phyloP scores from a whole-genome alignment of 2,329 filamentous ascomycete species.

The Fusarium pseudograminearum region DNA sequence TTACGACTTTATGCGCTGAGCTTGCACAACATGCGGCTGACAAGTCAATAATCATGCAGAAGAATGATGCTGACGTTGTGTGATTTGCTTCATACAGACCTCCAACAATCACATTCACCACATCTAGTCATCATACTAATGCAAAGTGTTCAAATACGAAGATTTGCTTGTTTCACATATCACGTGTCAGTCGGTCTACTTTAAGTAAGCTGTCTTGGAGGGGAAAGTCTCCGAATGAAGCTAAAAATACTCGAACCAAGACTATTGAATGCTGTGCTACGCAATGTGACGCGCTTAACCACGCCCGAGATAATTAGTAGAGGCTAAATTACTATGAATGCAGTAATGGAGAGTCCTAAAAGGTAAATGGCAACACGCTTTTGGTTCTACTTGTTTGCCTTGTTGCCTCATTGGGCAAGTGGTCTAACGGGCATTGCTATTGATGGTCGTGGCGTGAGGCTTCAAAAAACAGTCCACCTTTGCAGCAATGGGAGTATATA shows the following conservation, averaged over 20 bases:
- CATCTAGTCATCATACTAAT: not conserved
- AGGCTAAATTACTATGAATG: not conserved
- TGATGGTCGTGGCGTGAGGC: not conserved
- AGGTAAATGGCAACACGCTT: not conserved
- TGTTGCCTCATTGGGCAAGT: not conserved
- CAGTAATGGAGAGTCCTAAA: not conserved
- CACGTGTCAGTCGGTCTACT: not conserved
- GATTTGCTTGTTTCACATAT: not conserved
- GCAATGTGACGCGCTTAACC: not conserved
- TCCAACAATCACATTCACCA: not conserved
- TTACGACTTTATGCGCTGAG: not conserved
- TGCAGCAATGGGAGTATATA: not conserved
- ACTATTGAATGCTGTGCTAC: constrained; percentile 13
- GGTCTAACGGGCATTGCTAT: not conserved
- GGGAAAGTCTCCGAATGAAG: not conserved
- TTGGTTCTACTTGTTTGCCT: not conserved
- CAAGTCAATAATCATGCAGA: not conserved
- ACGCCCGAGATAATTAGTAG: not conserved
- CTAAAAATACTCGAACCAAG: constrained; percentile 18
- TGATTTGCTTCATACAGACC: not conserved
- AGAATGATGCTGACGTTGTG: not conserved
- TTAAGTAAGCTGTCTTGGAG: not conserved
- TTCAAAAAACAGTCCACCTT: not conserved
- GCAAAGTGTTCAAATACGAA: constrained; percentile 4
- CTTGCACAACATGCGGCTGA: not conserved